Base-by-base conservation (phyloP, 2,329 filamentous ascomycete species). In the Arthroderma sp. region DNA sequence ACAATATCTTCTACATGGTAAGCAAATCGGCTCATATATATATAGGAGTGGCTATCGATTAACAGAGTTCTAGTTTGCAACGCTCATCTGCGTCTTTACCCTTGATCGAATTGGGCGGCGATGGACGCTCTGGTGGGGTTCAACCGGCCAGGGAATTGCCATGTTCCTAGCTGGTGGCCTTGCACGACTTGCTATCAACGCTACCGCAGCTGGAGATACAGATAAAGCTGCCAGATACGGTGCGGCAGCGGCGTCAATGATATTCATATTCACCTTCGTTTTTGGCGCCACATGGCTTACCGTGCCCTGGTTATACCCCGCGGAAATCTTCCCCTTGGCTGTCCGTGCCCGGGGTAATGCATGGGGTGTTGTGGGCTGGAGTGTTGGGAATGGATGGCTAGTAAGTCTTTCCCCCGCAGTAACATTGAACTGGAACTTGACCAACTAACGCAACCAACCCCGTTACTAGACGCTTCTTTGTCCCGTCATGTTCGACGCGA, bases 361-460 rank as follows among this genome's bases (percentile, higher is more conserved):
- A 0, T 85, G 77, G 73, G 81, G 83, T 15, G 81, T 86, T 0
- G 74, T 85, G 0, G 82, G 83, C 0, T 87, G 82, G 83, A 76
- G 71, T 9, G 83, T 86, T 42, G 82, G 83, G 0, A 85, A 85
- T 51, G 81, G 80, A 10, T 83, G 78, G 77, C 59, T 74, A 50
- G 64, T 68, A 48, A 55, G 64, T 40, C 22, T 38, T 28, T 29
- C 9, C 11, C 27, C 15, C 15, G 15, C 15, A 22, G 15, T 22
- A 22, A 22, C 15, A 9, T 34, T 34, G 9, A 9, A 11, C 32
- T 9, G 9, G 11, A 11, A 11, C 32, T 9, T 11, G 32, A 22
- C 15, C 37, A n/a, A 9, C 2, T 46, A 44, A 34, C 11, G 8
- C 9, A 10, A 47, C 15, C 38, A 40, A 36, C 44, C 11, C 53